Conservation (phyloP, 257 asterid genomes). For the Solanum lycopersicoides region DNA sequence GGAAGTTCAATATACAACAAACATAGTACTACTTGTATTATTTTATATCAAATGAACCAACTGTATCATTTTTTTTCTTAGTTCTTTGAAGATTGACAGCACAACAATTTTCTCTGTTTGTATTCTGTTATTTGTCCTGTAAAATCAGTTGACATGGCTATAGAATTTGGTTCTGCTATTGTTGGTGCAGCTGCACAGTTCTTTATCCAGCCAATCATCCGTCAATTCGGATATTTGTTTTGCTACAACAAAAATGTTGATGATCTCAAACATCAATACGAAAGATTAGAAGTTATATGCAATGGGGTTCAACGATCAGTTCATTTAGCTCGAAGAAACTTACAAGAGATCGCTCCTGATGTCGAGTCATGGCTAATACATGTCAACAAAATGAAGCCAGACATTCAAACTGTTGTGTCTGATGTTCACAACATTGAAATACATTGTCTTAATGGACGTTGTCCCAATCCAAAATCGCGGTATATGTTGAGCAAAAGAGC, state of each 20-base stretch:
- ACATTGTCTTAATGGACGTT: not conserved
- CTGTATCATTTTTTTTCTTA: too few species aligned
- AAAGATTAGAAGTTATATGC: not conserved
- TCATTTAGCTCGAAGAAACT: not conserved
- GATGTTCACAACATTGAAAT: not conserved
- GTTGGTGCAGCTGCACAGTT: not conserved
- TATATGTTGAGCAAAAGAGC: conserved; percentile 1
- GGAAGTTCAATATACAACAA: not conserved
- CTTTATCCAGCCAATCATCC: not conserved
- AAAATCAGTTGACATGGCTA: not conserved
- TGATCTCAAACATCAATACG: not conserved
- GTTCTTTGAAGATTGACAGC: too few species aligned
- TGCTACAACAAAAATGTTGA: not conserved
- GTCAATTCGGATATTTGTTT: not conserved
- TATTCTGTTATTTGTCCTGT: not conserved
- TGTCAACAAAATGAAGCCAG: not conserved
- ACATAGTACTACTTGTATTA: not conserved
- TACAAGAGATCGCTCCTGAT: not conserved
- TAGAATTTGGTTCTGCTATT: not conserved
- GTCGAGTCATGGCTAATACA: not conserved
- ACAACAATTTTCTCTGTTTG: not conserved
- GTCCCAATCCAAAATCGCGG: conserved; percentile 1
- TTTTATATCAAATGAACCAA: too few species aligned
- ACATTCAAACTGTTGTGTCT: not conserved
- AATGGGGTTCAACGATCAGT: not conserved